These are phyloP conservation scores for Lentinus polychrous DNA, from an alignment of 1,284 basidiomycete species.

Conservation along the genomic window DNA sequence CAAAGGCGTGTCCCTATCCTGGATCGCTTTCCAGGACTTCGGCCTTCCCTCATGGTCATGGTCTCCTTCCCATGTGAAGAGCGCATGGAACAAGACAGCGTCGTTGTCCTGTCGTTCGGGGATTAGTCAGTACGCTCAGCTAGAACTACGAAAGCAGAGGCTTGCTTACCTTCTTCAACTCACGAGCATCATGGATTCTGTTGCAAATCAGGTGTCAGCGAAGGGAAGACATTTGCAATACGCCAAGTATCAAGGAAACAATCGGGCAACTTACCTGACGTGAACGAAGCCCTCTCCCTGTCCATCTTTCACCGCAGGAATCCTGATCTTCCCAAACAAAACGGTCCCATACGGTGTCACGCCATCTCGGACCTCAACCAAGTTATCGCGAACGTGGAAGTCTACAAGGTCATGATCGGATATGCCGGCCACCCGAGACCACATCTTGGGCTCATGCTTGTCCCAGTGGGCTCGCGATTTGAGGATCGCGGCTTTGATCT, in stretches of 20 bases:
- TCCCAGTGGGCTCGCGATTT: conserved; percentile 65
- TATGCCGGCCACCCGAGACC: conserved; percentile 48
- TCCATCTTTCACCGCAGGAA: conserved; percentile 57
- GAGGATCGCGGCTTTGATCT: conserved; percentile 57
- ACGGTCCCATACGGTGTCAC: conserved; percentile 58
- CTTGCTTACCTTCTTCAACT: conserved; percentile 27
- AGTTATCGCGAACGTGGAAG: conserved; percentile 50
- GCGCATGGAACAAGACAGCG: conserved; percentile 49
- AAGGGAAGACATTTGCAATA: too few species aligned
- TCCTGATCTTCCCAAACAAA: conserved; percentile 68
- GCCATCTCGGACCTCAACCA: conserved; percentile 47
- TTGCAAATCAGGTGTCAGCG: conserved; percentile 5
- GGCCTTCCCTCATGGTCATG: conserved; percentile 44
- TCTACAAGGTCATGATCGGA: conserved; percentile 44
- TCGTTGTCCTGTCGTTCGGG: conserved; percentile 46
- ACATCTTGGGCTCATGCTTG: conserved; percentile 68
- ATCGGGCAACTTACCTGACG: conserved; percentile 46
- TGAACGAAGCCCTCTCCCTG: conserved; percentile 64
- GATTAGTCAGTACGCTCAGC: background rate
- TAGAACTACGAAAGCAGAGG: conserved; percentile 4
- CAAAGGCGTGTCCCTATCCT: conserved; percentile 48
- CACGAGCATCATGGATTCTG: conserved; percentile 69
- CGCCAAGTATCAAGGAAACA: too few species aligned
- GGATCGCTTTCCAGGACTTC: conserved; percentile 57
- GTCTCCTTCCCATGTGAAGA: conserved; percentile 61